Evolutionary conservation across 176 grass and related monocot genomes (phyloP).

Genomic region (Zea luxurians): DNA sequence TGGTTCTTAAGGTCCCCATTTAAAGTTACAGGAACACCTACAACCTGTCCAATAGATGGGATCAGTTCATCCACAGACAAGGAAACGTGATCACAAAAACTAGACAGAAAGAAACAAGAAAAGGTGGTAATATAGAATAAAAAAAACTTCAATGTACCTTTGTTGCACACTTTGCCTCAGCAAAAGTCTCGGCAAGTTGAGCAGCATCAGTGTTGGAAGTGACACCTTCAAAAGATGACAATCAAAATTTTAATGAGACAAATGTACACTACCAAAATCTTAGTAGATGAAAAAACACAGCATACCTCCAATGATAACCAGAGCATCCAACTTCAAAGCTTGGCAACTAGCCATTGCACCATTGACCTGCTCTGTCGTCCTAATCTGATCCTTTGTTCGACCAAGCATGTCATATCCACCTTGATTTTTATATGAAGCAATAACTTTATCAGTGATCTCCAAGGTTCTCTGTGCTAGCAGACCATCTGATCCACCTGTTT

Average conservation of each 20-base stretch:
- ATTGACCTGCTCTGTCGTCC: conserved; percentile 94
- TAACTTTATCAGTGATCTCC: conserved; percentile 88
- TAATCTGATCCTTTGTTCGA: conserved; percentile 96
- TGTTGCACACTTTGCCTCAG: conserved; percentile 83
- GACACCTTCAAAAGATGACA: conserved; percentile 65
- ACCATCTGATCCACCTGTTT: conserved; percentile 87
- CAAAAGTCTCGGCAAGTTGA: conserved; percentile 97
- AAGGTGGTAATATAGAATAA: not conserved
- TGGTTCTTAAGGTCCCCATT: conserved; percentile 99
- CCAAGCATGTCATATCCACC: conserved; percentile 99
- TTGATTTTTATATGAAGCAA: conserved; percentile 98
- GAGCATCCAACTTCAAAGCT: conserved; percentile 82
- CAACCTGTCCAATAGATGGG: conserved; percentile 55
- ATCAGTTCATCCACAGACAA: not conserved
- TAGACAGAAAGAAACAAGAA: conserved; percentile 14
- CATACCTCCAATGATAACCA: conserved; percentile 96
- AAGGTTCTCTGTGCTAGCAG: conserved; percentile 91
- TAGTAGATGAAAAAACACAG: conserved; percentile 12
- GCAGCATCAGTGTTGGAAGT: conserved; percentile 97
- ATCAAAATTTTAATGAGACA: not conserved
- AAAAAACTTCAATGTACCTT: conserved; percentile 51
- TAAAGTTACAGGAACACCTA: conserved; percentile 98
- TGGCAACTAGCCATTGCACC: conserved; percentile 80
- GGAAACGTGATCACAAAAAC: not conserved
- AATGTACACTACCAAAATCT: conserved; percentile 8